Evolutionary conservation across 2,329 filamentous ascomycete genomes (phyloP).

Genomic region (Capronia epimyces): DNA sequence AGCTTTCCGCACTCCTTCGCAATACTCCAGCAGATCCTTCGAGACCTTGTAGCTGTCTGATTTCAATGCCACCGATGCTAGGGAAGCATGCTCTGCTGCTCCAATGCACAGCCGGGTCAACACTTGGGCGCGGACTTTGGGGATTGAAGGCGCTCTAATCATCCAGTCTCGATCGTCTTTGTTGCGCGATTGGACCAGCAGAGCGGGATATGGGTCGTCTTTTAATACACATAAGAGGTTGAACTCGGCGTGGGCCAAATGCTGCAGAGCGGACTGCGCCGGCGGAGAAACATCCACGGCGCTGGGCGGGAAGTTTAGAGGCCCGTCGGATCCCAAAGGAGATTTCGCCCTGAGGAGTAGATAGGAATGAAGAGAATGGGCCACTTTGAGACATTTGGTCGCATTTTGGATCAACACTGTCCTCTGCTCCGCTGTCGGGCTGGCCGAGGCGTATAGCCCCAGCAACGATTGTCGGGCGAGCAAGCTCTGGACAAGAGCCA

Average conservation of each 20-base stretch:
- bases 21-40: constrained; percentile 64
- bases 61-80: constrained; percentile 55
- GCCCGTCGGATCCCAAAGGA: constrained; percentile 49
- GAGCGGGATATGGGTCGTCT: constrained; percentile 84
- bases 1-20: constrained; percentile 67
- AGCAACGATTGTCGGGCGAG: constrained; percentile 68
- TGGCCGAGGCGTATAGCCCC: constrained; percentile 63
- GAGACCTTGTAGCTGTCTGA: constrained; percentile 51
- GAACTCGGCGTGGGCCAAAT: constrained; percentile 74
- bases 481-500: constrained; percentile 68
- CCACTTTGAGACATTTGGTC: constrained; percentile 70
- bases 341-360: constrained; percentile 44
- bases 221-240: constrained; percentile 86
- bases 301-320: constrained; percentile 23
- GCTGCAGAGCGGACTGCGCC: constrained; percentile 41
- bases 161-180: constrained; percentile 90
- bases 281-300: constrained; percentile 44
- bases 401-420: constrained; percentile 65
- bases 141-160: constrained; percentile 82
- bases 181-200: constrained; percentile 75
- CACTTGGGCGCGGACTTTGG: constrained; percentile 80
- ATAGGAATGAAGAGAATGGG: constrained; percentile 71
- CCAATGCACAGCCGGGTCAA: constrained; percentile 84
- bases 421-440: constrained; percentile 60
- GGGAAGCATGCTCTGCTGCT: constrained; percentile 77